phyloP scores from a whole-genome alignment of 805 yeast genomes.

The Blastobotrys peoriensis region DNA sequence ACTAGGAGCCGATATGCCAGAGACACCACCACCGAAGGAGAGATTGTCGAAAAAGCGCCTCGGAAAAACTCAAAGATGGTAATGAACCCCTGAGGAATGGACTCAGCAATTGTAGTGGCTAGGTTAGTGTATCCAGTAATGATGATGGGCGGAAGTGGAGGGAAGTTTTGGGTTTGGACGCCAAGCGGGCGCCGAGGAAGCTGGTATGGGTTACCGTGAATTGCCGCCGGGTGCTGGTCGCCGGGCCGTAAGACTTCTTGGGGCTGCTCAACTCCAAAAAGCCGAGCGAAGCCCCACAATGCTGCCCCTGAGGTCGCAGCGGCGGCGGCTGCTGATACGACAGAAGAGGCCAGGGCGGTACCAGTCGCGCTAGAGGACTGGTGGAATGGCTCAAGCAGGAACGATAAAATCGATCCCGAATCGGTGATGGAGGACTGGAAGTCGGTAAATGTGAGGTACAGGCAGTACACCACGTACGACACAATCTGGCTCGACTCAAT shows the following conservation, averaged over 20 bases:
- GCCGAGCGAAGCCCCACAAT: not conserved
- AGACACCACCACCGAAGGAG: slow-evolving; percentile 75
- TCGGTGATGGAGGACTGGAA: slow-evolving; percentile 40
- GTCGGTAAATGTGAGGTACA: slow-evolving; percentile 89
- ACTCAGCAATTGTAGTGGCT: slow-evolving; percentile 31
- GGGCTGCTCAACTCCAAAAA: not conserved
- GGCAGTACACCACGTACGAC: slow-evolving; percentile 87
- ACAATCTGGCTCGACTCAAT: slow-evolving; percentile 80
- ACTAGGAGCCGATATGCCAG: slow-evolving; percentile 81
- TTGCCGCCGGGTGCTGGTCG: not conserved
- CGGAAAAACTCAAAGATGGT: slow-evolving; percentile 39
- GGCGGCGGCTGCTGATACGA: not conserved
- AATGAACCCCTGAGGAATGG: slow-evolving; percentile 35
- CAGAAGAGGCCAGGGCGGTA: not conserved
- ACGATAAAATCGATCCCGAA: slow-evolving; percentile 14
- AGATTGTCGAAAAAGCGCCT: slow-evolving; percentile 55
- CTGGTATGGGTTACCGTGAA: not conserved
- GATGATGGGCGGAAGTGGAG: slow-evolving; percentile 34
- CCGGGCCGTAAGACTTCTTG: not conserved
- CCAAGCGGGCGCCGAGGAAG: not conserved
- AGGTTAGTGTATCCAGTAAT: slow-evolving; percentile 33
- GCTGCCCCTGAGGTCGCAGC: slow-evolving; percentile 4
- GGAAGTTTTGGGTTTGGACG: slow-evolving; percentile 11
- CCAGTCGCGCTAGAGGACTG: not conserved
- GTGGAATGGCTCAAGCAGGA: slow-evolving; percentile 4